These are phyloP conservation scores for Bryoerythrophyllum caledonicum DNA, from an alignment of 225 moss, liverwort and hornwort genomes.

Conservation along the genomic window DNA sequence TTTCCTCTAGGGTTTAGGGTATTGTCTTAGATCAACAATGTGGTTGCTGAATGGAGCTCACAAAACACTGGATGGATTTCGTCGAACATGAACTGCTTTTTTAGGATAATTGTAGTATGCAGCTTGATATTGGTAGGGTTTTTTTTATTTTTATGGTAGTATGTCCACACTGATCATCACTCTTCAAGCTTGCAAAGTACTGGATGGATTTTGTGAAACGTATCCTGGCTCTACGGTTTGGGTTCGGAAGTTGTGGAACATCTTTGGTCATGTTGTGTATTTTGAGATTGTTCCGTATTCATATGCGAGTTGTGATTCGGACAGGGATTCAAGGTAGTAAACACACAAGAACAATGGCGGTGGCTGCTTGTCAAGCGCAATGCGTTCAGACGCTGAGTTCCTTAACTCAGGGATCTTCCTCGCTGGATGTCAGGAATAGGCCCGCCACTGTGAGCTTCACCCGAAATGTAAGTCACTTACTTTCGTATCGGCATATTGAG, in stretches of 20 bases:
- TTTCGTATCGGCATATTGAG: not conserved
- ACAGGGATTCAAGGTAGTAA: conserved; percentile 9
- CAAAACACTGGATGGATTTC: too few species aligned
- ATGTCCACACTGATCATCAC: too few species aligned
- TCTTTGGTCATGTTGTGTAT: not conserved
- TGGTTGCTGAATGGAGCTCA: too few species aligned
- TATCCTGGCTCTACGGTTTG: not conserved
- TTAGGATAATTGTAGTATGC: too few species aligned
- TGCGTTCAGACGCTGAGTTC: conserved; percentile 19
- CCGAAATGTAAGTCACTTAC: conserved; percentile 20
- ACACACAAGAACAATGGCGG: conserved; percentile 16
- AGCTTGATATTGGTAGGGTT: too few species aligned
- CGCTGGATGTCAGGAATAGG: conserved; percentile 29
- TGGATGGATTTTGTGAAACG: too few species aligned
- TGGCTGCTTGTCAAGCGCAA: conserved; percentile 38
- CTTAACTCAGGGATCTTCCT: conserved; percentile 5
- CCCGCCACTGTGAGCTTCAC: conserved; percentile 35
- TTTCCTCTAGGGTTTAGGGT: too few species aligned
- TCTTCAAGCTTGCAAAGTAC: too few species aligned
- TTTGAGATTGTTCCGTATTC: not conserved
- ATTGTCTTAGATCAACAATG: too few species aligned
- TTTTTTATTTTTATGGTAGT: too few species aligned
- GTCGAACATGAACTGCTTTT: too few species aligned
- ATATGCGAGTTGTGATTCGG: conserved; percentile 3
- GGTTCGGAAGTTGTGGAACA: not conserved